Percentiles rank a stretch among this genome's conserved stretches.
Conservation (phyloP, 2,329 filamentous ascomycete species). For the Sclerotinia borealis region DNA sequence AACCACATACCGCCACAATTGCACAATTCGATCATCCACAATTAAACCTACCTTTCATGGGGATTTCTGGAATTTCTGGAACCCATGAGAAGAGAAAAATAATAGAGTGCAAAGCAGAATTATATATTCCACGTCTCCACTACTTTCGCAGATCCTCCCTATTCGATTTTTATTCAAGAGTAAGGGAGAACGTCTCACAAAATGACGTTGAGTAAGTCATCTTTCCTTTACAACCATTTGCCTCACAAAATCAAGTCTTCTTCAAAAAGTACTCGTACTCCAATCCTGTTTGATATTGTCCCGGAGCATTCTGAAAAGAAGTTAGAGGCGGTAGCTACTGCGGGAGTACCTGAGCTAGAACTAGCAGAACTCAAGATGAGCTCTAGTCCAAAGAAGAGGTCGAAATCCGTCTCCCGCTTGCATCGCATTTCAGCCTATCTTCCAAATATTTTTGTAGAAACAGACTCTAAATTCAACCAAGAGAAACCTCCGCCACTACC, state of each 20-base stretch:
- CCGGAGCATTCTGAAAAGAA: background rate
- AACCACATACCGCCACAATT: background rate
- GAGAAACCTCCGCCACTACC: constrained; percentile 5
- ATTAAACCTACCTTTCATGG: constrained; percentile 3
- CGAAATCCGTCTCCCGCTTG: constrained; percentile 12
- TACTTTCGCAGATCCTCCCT: constrained; percentile 8
- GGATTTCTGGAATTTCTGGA: background rate
- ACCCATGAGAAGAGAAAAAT: background rate
- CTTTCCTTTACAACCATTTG: background rate
- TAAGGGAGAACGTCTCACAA: background rate
- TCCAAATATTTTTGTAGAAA: constrained; percentile 6
- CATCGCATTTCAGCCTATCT: constrained; percentile 9
- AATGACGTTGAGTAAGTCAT: constrained; percentile 13
- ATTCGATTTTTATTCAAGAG: constrained; percentile 4
- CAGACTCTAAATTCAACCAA: constrained; percentile 10
- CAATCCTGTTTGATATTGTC: background rate
- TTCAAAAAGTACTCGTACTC: background rate
- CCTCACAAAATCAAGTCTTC: background rate
- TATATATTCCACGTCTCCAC: constrained; percentile 1
- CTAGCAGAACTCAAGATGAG: constrained; percentile 11
- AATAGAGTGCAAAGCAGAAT: background rate
- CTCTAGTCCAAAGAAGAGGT: constrained; percentile 8
- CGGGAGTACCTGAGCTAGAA: background rate
- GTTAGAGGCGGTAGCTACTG: background rate
- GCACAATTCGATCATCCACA: constrained; percentile 1